Evolutionary conservation across 2,329 filamentous ascomycete genomes (phyloP), one percentile per base, ranked within the genome.

Genomic region (Leptographium procerum): DNA sequence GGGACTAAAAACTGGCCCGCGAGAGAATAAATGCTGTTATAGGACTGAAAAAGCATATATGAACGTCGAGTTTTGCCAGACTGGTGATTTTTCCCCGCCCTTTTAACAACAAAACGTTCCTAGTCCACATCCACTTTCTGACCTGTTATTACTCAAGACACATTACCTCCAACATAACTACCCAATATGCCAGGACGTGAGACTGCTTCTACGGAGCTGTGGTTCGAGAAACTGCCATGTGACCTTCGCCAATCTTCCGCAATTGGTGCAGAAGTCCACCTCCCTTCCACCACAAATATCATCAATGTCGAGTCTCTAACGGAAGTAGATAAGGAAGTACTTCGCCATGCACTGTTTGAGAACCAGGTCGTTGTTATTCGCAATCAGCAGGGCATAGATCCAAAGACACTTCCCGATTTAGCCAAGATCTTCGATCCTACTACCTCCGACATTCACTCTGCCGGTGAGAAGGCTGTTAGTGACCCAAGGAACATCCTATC

Each of bases 291-390:
- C n/a, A 26, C 40, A 19, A 47, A 52, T 4, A 40, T 60, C 11
- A 40, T 61, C 7, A 58, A 63, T 50, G 11, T 61, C 24, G 53
- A 48, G 10, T 13, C 48, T 2, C 50, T 63, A 19, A 57, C 33
- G 0, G 61, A 56, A 5, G 56, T 52, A 11, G 61, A 63, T 55
- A 52, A 57, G 33, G 50, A 52, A 8, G 28, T 29, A 7, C 53
- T 63, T 16, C 57, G 61, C 3, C 50, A 58, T 29, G 60, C 60
- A 0, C 48, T 63, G 2, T 63, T 63, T 52, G 60, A 57, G 47
- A 59, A 61, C 56, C 60, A 61, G 33, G 61, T 63, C 6, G 28
- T 63, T 47, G 61, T 63, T 28, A 52, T 63, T 14, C 61, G 61
- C 52, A 60, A 59, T 45, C 61, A 63, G 56, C 14, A 33, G 16